Evolutionary conservation across 345 rosid species (phyloP), one percentile per base, ranked within the genome.

Genomic region (Angophora floribunda): DNA sequence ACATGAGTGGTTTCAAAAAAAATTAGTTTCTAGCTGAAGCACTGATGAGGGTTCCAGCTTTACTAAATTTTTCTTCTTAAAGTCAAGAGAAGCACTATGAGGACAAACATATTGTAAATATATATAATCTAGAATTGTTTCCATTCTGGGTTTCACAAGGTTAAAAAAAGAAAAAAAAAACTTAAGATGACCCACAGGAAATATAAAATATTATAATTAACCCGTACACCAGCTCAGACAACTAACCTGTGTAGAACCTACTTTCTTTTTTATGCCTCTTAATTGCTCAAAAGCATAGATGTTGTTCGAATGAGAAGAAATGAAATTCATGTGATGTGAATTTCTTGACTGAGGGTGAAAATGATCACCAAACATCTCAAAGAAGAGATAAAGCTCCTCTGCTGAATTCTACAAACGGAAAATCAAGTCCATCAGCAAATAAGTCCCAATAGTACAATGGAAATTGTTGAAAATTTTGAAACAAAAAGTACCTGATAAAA

Each of bases 281-380:
- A 98, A 92, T 90, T 98, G 98, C 89, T 98, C 99, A 63, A 89
- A 93, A 86, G 97, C 97, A 86, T 95, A 93, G 87, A 95, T 87
- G 86, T 93, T 96, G 90, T 97, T 96, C 44, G 99, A 95, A 89
- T 96, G 99, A 9, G 98, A 95, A 85, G 99, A 94, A 90, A 97
- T 94, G 91, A 96, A 97, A 90, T 95, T 96, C 96, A 94, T 90
- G 90, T 96, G 87, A 88, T 93, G 87, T 19, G 94, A 93, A 90
- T 92, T 92, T 91, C 95, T 92, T 89, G 98, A 94, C 80, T 93
- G 92, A 22, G 95, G 94, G 26, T 92, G 93, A 92, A 97, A 97
- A 89, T 96, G 97, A 90, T 97, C 97, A 70, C 95, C 92, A 89
- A 93, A 97, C 88, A 93, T 94, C 94, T 98, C 99, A 91, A 95